These are phyloP conservation scores for Saccharomyces kudriavzevii DNA, from an alignment of 805 yeast species.

Conservation along the genomic window DNA sequence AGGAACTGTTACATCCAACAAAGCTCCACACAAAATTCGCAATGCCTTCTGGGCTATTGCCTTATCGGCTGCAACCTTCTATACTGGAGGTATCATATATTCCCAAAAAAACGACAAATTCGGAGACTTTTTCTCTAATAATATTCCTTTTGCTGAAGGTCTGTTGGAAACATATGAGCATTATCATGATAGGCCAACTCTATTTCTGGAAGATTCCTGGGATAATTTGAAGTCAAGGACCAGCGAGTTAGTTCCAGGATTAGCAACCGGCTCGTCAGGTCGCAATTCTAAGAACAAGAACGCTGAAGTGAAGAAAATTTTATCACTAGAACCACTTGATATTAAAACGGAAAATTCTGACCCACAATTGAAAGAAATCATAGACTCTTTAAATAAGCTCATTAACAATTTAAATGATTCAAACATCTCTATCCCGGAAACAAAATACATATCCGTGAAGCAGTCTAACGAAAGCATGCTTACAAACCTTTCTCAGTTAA, in stretches of 20 bases:
- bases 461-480: constrained; percentile 12
- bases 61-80: constrained; percentile 33
- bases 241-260: constrained; percentile 17
- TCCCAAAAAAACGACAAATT: constrained; percentile 50
- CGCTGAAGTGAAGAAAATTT: neutral
- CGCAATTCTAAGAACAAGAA: constrained; percentile 3
- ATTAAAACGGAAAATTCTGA: neutral
- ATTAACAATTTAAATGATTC: constrained; percentile 33
- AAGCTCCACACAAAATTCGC: constrained; percentile 21
- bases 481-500: constrained; percentile 9
- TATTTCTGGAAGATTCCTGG: constrained; percentile 4
- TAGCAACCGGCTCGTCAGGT: constrained; percentile 14
- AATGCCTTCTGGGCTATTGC: constrained; percentile 28
- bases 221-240: constrained; percentile 20
- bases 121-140: constrained; percentile 54
- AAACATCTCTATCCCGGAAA: constrained; percentile 22
- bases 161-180: constrained; percentile 44
- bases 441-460: constrained; percentile 10
- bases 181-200: constrained; percentile 10
- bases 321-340: neutral
- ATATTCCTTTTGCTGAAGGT: constrained; percentile 56
- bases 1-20: constrained; percentile 9
- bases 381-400: constrained; percentile 29
- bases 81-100: constrained; percentile 53
- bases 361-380: constrained; percentile 10